phyloP scores from a whole-genome alignment of 805 yeast genomes.

The Metschnikowia similis region DNA sequence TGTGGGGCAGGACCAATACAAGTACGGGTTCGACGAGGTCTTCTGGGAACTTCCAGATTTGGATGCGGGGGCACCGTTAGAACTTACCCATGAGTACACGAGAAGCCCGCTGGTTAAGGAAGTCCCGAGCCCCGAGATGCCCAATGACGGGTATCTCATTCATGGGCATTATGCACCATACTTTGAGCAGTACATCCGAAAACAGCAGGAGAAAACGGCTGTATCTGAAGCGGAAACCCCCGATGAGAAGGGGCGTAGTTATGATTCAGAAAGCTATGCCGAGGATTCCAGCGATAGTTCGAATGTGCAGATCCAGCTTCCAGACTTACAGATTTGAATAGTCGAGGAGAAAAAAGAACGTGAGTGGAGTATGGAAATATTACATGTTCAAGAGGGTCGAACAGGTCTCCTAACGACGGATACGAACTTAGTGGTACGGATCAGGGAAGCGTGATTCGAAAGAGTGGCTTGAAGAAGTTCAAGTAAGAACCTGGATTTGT shows the following conservation, averaged over 20 bases:
- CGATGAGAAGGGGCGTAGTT: background rate
- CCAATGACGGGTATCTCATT: background rate
- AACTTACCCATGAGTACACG: background rate
- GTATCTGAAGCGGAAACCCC: no score
- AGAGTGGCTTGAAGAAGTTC: no score
- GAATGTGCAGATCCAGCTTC: slow-evolving; percentile 28
- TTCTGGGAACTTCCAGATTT: slow-evolving; percentile 1
- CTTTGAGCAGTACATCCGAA: slow-evolving; percentile 14
- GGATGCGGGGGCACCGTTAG: background rate
- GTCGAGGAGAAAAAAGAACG: background rate
- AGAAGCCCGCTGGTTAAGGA: background rate
- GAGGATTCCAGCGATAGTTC: slow-evolving; percentile 22
- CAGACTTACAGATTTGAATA: slow-evolving; percentile 8
- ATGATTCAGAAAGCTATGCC: slow-evolving; percentile 9
- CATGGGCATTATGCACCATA: slow-evolving; percentile 8
- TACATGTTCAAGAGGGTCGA: background rate
- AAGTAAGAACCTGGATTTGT: no score
- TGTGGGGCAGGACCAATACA: slow-evolving; percentile 1
- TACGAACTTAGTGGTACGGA: no score
- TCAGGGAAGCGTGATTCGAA: no score
- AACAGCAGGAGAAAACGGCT: background rate
- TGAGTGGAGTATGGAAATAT: background rate
- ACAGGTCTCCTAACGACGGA: no score
- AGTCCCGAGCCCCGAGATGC: background rate
- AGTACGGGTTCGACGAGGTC: slow-evolving; percentile 3